Base-by-base conservation (phyloP, 495 filamentous ascomycete genomes). In the Penicillium tannophilum region DNA sequence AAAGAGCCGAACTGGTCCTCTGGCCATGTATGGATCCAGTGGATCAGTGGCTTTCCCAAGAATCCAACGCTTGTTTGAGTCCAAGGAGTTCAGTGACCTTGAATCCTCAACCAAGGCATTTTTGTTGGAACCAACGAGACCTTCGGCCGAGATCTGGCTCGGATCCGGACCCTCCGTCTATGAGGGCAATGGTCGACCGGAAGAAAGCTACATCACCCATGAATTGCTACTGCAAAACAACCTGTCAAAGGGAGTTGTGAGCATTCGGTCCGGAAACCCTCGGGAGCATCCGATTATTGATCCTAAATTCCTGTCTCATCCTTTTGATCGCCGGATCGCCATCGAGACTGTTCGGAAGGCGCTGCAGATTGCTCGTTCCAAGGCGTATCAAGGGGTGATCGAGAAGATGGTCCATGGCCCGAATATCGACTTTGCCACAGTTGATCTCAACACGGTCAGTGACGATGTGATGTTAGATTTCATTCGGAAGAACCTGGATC, bases 401-500 rank as follows among this genome's bases (percentile, higher is more conserved):
- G 50, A 52, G 31, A 5, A 7, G 7, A 36, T 52, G 50, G 50
- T 52, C 6, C 50, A 52, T 52, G 50, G 50, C 10, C 50, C 50
- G 14, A 11, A 35, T 19, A 39, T 52, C 9, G 50, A 52, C 5
- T 52, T 52, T 39, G 33, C 5, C 6, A 52, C 50, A 19, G 49
- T 9, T 8, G 30, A 52, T 35, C 49, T 52, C n/a, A 24, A 52
- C 31, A 9, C 49, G 17, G 10, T 52, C 28, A 52, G 24, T 41
- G 50, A 52, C 19, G 50, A 52, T 14, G 50, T 39, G 8, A 52
- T 52, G n/a, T 16, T 52, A 6, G 31, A 52, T 24, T 52, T 52
- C 9, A 52, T 52, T 39, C 50, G 50, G 14, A 52, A 52, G 14
- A 52, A 52, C 39, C 31, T 52, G n/a, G 50, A 52, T 11, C 50